Base-by-base conservation (phyloP, 495 filamentous ascomycete genomes). In the Penicillium maclennaniae region DNA sequence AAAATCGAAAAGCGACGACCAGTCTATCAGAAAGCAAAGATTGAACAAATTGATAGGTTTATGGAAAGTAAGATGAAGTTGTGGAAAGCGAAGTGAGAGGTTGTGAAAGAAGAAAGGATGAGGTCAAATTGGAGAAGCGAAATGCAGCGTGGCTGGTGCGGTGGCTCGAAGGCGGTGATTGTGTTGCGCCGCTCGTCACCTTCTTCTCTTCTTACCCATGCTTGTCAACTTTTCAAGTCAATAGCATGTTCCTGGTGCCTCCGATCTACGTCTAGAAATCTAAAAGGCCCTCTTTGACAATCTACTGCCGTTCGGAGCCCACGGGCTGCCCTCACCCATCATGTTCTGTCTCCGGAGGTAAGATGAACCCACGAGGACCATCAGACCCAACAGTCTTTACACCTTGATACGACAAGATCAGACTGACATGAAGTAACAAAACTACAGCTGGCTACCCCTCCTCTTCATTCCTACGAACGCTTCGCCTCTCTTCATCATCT, bases 321-420 rank as follows among this genome's bases (percentile, higher is more conserved):
- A 10, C 16, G 31, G 42, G 23, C 49, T 40, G 49, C 31, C 42
- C 38, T 40, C 45, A 45, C 49, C 31, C 63, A 69, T 46, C 55
- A 91, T 93, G 89, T 93, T 92, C 63, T 93, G 89, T 74, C 79
- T 93, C 28, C 77, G 88, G 63, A 91, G 87, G 87, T 89, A 71
- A 61, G 79, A 21, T 27, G 42, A 19, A 39, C 25, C 34, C 47
- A 16, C 4, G 21, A 25, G 6, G 7, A 28, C 31, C n/a, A n/a
- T 42, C 12, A 21, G 34, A 7, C 37, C 27, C 37, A 21, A 37
- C 12, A 51, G 21, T 37, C 19, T 6, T 27, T 20, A 49, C 39
- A 16, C 19, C 4, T 23, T 12, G 15, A 25, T 34, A 27, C 26
- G 2, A 9, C 6, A 26, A 36, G 14, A 39, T 25, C 19, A 50